Conservation (phyloP, 495 filamentous ascomycete species). For the Jackrogersella minutella region DNA sequence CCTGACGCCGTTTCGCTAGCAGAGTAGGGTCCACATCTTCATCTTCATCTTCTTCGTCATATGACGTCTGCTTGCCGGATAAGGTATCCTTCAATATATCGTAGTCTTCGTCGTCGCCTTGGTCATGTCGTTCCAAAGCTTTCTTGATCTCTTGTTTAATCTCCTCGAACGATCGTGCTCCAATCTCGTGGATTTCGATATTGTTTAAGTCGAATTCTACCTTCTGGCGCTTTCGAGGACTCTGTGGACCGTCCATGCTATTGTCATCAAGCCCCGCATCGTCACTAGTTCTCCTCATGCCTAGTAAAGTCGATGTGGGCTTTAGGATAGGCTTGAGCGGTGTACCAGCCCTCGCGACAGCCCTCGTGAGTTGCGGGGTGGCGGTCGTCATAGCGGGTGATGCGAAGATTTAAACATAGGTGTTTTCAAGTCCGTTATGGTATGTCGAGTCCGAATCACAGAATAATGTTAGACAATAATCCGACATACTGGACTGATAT, state of each 20-base stretch:
- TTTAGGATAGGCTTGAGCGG: constrained; percentile 59
- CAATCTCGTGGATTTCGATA: constrained; percentile 66
- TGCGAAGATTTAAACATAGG: constrained; percentile 19
- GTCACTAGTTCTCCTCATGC: constrained; percentile 49
- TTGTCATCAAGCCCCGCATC: constrained; percentile 53
- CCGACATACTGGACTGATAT: constrained; percentile 27
- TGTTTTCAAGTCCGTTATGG: not conserved
- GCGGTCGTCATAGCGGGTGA: constrained; percentile 42
- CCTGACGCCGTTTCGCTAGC: constrained; percentile 57
- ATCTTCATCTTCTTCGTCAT: constrained; percentile 50
- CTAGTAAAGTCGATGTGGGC: constrained; percentile 47
- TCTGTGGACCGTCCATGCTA: constrained; percentile 43
- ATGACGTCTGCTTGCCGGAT: constrained; percentile 44
- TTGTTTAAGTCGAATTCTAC: constrained; percentile 81
- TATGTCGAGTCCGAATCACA: constrained; percentile 4
- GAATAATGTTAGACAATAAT: constrained; percentile 17
- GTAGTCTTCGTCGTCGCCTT: constrained; percentile 75
- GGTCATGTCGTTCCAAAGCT: constrained; percentile 72
- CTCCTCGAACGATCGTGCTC: constrained; percentile 55
- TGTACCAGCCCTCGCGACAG: constrained; percentile 31
- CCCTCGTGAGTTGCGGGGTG: constrained; percentile 34
- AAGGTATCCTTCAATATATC: constrained; percentile 70
- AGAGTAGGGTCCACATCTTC: constrained; percentile 45
- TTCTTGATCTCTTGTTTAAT: constrained; percentile 77
- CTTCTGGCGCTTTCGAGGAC: constrained; percentile 57